Evolutionary conservation across 1,284 basidiomycete genomes (phyloP).

Genomic region (Sphaerobolus stellatus): DNA sequence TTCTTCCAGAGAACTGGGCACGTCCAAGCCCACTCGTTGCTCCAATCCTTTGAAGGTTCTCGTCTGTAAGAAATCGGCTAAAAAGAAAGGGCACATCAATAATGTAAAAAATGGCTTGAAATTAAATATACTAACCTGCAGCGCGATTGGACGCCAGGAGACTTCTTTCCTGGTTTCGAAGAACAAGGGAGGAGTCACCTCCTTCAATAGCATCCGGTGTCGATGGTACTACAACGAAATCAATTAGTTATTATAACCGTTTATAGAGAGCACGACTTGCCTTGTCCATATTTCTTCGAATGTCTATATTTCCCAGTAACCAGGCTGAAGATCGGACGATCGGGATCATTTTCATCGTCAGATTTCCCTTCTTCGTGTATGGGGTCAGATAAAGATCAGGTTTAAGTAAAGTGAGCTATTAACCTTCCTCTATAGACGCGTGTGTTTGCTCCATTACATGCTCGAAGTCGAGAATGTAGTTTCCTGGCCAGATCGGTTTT

Average conservation of each 20-base stretch:
- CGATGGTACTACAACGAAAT: constrained; percentile 12
- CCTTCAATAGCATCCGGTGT: constrained; percentile 3
- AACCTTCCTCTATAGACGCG: constrained; percentile 8
- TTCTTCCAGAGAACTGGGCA: constrained; percentile 81
- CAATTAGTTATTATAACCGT: background rate
- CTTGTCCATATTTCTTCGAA: constrained; percentile 60
- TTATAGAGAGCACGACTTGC: constrained; percentile 6
- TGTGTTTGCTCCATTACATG: constrained; percentile 52
- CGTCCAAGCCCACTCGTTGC: constrained; percentile 73
- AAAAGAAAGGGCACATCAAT: background rate
- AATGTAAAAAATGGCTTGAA: background rate
- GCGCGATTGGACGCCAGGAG: constrained; percentile 66
- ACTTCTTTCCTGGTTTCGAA: constrained; percentile 26
- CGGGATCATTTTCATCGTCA: constrained; percentile 45
- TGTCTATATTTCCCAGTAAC: constrained; percentile 86
- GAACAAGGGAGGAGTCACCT: constrained; percentile 20
- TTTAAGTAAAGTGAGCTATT: background rate
- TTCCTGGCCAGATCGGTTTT: constrained; percentile 73
- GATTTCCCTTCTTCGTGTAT: constrained; percentile 11
- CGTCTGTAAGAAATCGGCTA: constrained; percentile 66
- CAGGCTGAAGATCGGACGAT: constrained; percentile 82
- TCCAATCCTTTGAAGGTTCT: constrained; percentile 87
- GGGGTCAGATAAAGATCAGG: constrained; percentile 5
- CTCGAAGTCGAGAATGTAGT: constrained; percentile 82
- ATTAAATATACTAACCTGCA: constrained; percentile 49